phyloP scores from a whole-genome alignment of 192 early-diverging fungal genomes.

The Fimicolochytrium jonesii region DNA sequence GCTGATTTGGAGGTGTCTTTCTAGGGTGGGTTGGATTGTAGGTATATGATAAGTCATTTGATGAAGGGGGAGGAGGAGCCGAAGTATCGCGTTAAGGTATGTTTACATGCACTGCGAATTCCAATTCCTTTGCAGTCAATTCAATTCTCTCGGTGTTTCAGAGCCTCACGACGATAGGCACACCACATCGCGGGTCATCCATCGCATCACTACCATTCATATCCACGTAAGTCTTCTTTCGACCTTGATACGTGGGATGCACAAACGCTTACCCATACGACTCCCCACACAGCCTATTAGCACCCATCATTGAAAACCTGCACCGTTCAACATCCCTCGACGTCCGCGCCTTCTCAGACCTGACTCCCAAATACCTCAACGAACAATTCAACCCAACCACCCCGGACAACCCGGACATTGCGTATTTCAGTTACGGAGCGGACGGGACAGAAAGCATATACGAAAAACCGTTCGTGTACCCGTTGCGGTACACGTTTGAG shows the following conservation, averaged over 20 bases:
- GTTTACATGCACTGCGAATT: too few species aligned
- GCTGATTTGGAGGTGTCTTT: not conserved
- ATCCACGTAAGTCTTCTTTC: conserved; percentile 7
- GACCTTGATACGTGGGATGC: too few species aligned
- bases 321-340: conserved; percentile 59
- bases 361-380: conserved; percentile 74
- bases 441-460: conserved; percentile 37
- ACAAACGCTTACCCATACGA: too few species aligned
- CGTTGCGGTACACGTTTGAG: conserved; percentile 69
- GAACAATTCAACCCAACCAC: conserved; percentile 80
- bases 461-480: conserved; percentile 37
- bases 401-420: conserved; percentile 62
- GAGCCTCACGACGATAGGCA: conserved; percentile 79
- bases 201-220: conserved; percentile 18
- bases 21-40: conserved; percentile 79
- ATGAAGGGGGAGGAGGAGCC: too few species aligned
- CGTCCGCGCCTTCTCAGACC: conserved; percentile 73
- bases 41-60: conserved; percentile 76
- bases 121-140: too few species aligned
- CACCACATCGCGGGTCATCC: conserved; percentile 71
- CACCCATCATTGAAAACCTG: not conserved
- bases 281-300: not conserved
- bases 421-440: conserved; percentile 77
- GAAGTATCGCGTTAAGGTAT: conserved; percentile 13
- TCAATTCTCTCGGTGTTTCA: too few species aligned